Evolutionary conservation across 768 basidiomycete genomes (phyloP), one percentile per base, ranked within the genome.

Genomic region (Leccinum uliginosum): DNA sequence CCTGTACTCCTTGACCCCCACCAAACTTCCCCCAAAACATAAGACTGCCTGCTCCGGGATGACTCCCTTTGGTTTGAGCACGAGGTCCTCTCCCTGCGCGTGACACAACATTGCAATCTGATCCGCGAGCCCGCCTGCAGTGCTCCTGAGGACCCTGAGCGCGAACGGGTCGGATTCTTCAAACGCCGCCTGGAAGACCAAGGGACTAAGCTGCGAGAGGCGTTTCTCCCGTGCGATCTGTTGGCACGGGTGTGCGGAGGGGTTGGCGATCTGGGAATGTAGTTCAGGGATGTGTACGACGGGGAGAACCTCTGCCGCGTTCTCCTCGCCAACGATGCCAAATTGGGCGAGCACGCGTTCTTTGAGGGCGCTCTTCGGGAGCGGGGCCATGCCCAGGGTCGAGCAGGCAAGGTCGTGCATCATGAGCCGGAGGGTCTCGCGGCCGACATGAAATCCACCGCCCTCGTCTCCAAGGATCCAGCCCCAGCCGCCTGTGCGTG

Each of bases 391-490:
- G 6, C 70, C 66, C 35, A 78, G 56, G 3, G 81, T 80, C 21
- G 80, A 74, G 27, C 69, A 65, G 60, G 89, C 87, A 32, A 78
- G 74, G 52, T 83, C 81, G 7, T 75, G 59, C 49, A 89, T 73
- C 50, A 92, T 78, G 59, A 86, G 80, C 4, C 91, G 85, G 21
- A 92, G 66, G 0, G 90, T 80, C 65, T 89, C 88, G 35, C 87
- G 78, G 6, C 91, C 91, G 56, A 92, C 85, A 65, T 87, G 80
- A 64, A 82, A 93, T 11, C 91, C 91, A 21, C 89, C 84, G 11
- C 91, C 91, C 67, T 92, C 90, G 66, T 92, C 90, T 7, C 90
- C 89, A 11, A 91, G 75, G 19, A 91, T 83, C 87, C 89, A 91
- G 1, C 90, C 89, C 87, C 86, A 91, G 1, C 90, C 89, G 4